Percentiles rank a stretch among this genome's conserved stretches.
phyloP scores from a whole-genome alignment of 1,139 yeast species.

The Kodamaea plutei region DNA sequence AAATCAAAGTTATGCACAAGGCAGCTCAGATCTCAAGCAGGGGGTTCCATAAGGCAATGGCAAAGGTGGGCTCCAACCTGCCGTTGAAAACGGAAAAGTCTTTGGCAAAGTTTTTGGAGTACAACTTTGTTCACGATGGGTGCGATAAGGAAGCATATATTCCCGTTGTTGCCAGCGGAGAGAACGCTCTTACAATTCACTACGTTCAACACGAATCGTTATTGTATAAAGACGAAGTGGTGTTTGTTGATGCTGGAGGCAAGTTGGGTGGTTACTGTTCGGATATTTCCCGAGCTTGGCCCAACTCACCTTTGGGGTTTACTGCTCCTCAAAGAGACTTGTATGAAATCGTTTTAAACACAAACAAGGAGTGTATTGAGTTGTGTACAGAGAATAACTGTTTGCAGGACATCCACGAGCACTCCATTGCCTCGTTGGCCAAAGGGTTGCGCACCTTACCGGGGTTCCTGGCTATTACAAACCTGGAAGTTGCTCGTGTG shows the following conservation, averaged over 20 bases:
- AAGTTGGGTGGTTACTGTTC: slow-evolving; percentile 91
- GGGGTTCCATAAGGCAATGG: slow-evolving; percentile 80
- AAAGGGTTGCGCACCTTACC: slow-evolving; percentile 62
- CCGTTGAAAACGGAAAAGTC: slow-evolving; percentile 70
- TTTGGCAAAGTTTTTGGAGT: slow-evolving; percentile 77
- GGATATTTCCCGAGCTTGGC: slow-evolving; percentile 97
- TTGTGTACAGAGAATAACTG: slow-evolving; percentile 56
- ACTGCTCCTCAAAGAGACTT: slow-evolving; percentile 76
- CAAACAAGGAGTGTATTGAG: slow-evolving; percentile 74
- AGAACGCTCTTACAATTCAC: slow-evolving; percentile 82
- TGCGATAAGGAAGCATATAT: slow-evolving; percentile 87
- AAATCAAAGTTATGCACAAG: slow-evolving; percentile 69
- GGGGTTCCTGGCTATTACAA: slow-evolving; percentile 55
- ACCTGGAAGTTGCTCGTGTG: slow-evolving; percentile 47
- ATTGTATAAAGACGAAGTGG: slow-evolving; percentile 71
- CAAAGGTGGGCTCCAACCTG: slow-evolving; percentile 40
- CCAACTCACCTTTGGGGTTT: slow-evolving; percentile 66
- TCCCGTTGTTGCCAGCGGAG: slow-evolving; percentile 95
- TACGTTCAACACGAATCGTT: slow-evolving; percentile 86
- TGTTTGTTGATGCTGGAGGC: slow-evolving; percentile 94
- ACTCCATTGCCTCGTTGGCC: slow-evolving; percentile 56
- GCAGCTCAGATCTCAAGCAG: slow-evolving; percentile 82
- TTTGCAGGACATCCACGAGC: slow-evolving; percentile 72
- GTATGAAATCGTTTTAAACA: slow-evolving; percentile 82
- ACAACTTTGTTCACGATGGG: slow-evolving; percentile 78